These are phyloP conservation scores for Sabuloglossum arenarium DNA, from an alignment of 495 filamentous ascomycete species.

Conservation along the genomic window DNA sequence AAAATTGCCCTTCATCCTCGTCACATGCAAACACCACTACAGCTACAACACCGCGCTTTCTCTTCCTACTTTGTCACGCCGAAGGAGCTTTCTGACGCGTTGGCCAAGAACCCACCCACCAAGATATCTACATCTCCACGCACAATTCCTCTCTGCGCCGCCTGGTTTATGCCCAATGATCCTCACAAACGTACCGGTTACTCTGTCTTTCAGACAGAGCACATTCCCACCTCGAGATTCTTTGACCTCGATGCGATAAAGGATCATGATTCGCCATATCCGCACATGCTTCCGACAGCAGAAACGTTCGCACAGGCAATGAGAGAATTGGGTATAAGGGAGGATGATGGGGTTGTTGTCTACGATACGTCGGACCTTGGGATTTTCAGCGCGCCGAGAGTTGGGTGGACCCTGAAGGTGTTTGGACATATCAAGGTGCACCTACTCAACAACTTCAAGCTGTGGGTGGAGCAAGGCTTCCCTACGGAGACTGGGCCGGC, in stretches of 20 bases:
- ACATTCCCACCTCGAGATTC: conserved; percentile 79
- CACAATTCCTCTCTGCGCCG: conserved; percentile 71
- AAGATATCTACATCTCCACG: conserved; percentile 50
- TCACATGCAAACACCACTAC: not conserved
- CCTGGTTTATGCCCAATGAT: conserved; percentile 94
- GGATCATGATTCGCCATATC: conserved; percentile 71
- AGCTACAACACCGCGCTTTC: not conserved
- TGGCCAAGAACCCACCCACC: conserved; percentile 52
- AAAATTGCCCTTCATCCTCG: not conserved
- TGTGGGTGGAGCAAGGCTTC: conserved; percentile 66
- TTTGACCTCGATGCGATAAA: conserved; percentile 87
- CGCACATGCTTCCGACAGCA: conserved; percentile 83
- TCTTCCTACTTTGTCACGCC: conserved; percentile 73
- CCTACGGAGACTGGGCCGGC: conserved; percentile 63
- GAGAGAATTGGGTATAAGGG: conserved; percentile 64
- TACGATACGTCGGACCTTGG: conserved; percentile 79
- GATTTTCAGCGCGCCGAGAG: conserved; percentile 82
- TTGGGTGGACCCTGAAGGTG: conserved; percentile 76
- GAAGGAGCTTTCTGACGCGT: conserved; percentile 52
- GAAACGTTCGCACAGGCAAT: conserved; percentile 71
- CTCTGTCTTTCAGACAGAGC: conserved; percentile 50
- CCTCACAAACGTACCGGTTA: conserved; percentile 49
- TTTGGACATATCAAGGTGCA: conserved; percentile 87
- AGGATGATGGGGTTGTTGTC: conserved; percentile 75
- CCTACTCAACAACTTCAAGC: conserved; percentile 79